These are phyloP conservation scores for Kurtzmaniella quercitrusa DNA, from an alignment of 1,139 yeast genomes.

Conservation along the genomic window DNA sequence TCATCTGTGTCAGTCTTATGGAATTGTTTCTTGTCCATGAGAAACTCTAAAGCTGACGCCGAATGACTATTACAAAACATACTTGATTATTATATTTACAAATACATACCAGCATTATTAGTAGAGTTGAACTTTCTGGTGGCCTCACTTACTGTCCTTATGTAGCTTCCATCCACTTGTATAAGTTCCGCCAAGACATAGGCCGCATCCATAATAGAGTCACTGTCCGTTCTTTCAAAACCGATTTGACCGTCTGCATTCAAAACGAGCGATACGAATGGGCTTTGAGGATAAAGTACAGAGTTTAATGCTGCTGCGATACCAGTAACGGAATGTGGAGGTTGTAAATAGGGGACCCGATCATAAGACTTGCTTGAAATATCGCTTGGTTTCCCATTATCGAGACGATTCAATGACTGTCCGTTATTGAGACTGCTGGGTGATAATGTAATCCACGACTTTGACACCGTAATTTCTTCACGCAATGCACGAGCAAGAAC, in stretches of 20 bases:
- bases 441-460: constrained; percentile 29
- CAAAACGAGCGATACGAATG: constrained; percentile 27
- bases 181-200: constrained; percentile 18
- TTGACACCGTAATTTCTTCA: constrained; percentile 9
- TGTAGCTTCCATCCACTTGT: constrained; percentile 15
- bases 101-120: constrained; percentile 39
- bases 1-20: constrained; percentile 86
- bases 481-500: constrained; percentile 23
- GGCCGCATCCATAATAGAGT: constrained; percentile 34
- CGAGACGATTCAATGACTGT: constrained; percentile 25
- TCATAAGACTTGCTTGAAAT: constrained; percentile 9
- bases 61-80: background rate
- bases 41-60: constrained; percentile 41
- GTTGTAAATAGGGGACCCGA: constrained; percentile 35
- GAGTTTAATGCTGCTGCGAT: constrained; percentile 42
- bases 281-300: constrained; percentile 15
- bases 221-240: constrained; percentile 40
- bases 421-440: constrained; percentile 33
- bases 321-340: constrained; percentile 58
- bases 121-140: constrained; percentile 35
- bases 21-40: constrained; percentile 87
- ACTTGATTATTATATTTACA: constrained; percentile 13
- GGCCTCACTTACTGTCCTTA: constrained; percentile 22
- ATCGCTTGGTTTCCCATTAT: constrained; percentile 12
- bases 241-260: constrained; percentile 61